Base-by-base conservation (phyloP, 371 early-diverging fungal genomes). In the Mucor lusitanicus region DNA sequence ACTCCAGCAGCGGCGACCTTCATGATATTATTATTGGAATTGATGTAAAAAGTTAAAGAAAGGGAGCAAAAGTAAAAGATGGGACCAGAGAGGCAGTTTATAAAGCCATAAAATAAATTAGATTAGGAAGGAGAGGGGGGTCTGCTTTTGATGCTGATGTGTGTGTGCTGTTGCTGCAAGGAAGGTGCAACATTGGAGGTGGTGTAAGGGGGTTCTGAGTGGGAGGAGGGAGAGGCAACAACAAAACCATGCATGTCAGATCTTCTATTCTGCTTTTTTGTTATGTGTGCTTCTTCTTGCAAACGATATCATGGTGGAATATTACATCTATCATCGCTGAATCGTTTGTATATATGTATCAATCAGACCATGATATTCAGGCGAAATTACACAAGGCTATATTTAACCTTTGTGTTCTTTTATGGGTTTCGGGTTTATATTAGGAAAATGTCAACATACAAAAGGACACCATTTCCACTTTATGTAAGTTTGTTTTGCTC, bases 1-100 rank as follows among this genome's bases (percentile, higher is more conserved):
- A 68, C 56, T 37, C 64, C 63, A 35, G 61, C 35, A 57, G 61
- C 37, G 39, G 61, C 23, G 37, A 54, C 57, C 37, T 71, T 71
- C 72, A 71, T 71, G 23, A n/a, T 63, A 44, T 40, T 50, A 32
- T 9, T 28, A 48, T 60, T 42, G n/a, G 19, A 25, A 59, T 48
- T 32, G 37, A 65, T 50, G 21, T 50, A 50, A 44, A 53, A 53
- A 53, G 56, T 54, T 61, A 66, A 60, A 65, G 54, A 58, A 53
- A 57, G 54, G 61, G 59, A 67, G 48, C 59, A 59, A 63, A 62
- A 62, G 23, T 50, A 25, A 58, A 23, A 19, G 50, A 65, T 37
- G 59, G 32, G 15, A 58, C 23, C n/a, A 7, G 44, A 48, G 44
- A 63, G 50, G 30, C 46, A 58, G 58, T 55, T 64, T 54, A 59